Evolutionary conservation across 2,329 filamentous ascomycete species (phyloP), one percentile per base, ranked within the genome.

Genomic region (Botrytis cinerea): DNA sequence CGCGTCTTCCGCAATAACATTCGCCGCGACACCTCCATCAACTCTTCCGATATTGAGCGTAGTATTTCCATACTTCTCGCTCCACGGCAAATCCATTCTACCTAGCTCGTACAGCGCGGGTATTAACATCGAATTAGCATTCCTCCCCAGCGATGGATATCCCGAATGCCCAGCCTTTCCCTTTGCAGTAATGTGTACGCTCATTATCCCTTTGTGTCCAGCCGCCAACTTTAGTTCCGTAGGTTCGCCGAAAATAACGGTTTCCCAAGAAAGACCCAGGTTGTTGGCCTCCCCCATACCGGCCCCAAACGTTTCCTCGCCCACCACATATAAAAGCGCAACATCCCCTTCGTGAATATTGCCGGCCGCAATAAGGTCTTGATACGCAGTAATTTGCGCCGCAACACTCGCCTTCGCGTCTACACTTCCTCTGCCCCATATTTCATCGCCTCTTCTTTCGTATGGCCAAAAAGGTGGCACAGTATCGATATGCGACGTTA

Each of bases 161-260:
- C 95, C 95, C 14, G 92, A 95, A 83, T 99, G 96, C 1, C 93
- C 94, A 0, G 91, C 93, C 75, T 91, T 91, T 45, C 95, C 95
- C 46, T 86, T 87, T 0, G 92, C 92, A 22, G 84, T 84, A 74
- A 98, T 79, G 2, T 86, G 84, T 79, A 94, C 91, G 62, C 87
- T 87, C 6, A 94, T 81, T 73, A 91, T 92, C 59, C 96, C 95
- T 84, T 99, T 98, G 86, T 98, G 95, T 3, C 95, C 96, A 72
- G 93, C 91, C 0, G 94, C 94, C 32, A 98, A 90, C 82, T 92
- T 93, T 77, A 91, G 89, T 79, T 97, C 94, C 0, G 96, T 99
- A 0, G 95, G 95, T 81, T 99, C 96, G 59, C 96, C 95, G 80
- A 98, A 98, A 79, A 96, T 92, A 78, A 93, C 90, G 5, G 93